phyloP scores from a whole-genome alignment of 768 basidiomycete genomes.

The Auriscalpium microsporum region DNA sequence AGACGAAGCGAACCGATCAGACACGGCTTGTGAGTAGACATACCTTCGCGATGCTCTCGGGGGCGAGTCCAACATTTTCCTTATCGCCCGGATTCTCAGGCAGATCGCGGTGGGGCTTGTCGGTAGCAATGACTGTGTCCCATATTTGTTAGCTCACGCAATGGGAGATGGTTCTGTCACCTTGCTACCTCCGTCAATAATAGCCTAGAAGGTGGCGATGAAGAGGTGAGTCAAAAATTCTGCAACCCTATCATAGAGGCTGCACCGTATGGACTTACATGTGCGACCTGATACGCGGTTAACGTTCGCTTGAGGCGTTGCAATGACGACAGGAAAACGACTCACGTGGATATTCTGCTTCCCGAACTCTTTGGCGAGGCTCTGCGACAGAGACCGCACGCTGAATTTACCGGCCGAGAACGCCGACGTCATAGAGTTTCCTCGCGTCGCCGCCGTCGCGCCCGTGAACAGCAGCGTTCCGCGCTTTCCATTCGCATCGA shows the following conservation, averaged over 20 bases:
- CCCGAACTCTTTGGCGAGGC: constrained; percentile 36
- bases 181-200: constrained; percentile 54
- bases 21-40: constrained; percentile 9
- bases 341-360: constrained; percentile 36
- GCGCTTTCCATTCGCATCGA: constrained; percentile 26
- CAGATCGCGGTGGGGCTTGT: background rate
- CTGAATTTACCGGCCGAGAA: constrained; percentile 36
- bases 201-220: constrained; percentile 30
- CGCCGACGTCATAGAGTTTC: constrained; percentile 29
- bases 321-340: background rate
- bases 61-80: constrained; percentile 40
- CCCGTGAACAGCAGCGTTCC: constrained; percentile 38
- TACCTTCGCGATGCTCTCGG: constrained; percentile 66
- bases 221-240: background rate
- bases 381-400: constrained; percentile 32
- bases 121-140: constrained; percentile 20
- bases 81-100: constrained; percentile 34
- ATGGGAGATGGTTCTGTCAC: too few species aligned
- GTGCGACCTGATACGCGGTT: background rate
- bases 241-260: too few species aligned
- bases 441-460: constrained; percentile 33
- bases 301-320: background rate
- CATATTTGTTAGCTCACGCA: background rate
- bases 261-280: background rate
- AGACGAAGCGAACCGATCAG: background rate